These are phyloP conservation scores for Cutaneotrichosporon cavernicola DNA, from an alignment of 1,284 basidiomycete species.

Conservation along the genomic window DNA sequence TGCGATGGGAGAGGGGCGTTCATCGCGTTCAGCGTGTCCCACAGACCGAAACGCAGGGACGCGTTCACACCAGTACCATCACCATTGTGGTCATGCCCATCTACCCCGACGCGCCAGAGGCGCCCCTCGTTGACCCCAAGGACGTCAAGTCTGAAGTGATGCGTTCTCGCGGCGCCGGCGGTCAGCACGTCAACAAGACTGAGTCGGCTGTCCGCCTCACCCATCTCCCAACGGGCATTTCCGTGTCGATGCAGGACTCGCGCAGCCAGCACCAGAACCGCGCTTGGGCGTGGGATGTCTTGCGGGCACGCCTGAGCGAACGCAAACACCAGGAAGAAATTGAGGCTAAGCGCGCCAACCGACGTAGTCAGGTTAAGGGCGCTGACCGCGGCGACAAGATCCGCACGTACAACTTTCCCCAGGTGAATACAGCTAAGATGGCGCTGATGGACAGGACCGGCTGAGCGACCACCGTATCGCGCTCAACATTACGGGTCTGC, in stretches of 20 bases:
- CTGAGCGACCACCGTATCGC: conserved; percentile 89
- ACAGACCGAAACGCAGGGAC: conserved; percentile 77
- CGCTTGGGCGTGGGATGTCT: conserved; percentile 80
- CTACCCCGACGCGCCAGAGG: conserved; percentile 49
- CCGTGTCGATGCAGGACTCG: conserved; percentile 98
- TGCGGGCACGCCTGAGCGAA: conserved; percentile 78
- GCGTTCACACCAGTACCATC: conserved; percentile 91
- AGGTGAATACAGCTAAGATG: conserved; percentile 56
- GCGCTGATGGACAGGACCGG: conserved; percentile 62
- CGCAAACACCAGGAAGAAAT: conserved; percentile 69
- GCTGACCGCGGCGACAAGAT: conserved; percentile 88
- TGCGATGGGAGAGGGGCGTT: conserved; percentile 91
- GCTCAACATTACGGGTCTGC: conserved; percentile 70
- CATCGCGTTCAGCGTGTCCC: conserved; percentile 95
- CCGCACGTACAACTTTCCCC: conserved; percentile 87
- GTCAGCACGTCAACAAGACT: conserved; percentile 98
- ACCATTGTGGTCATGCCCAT: conserved; percentile 67
- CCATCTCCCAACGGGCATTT: conserved; percentile 88
- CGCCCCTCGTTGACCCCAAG: conserved; percentile 69
- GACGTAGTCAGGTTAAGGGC: conserved; percentile 71
- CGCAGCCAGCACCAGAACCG: conserved; percentile 93
- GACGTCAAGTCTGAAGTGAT: conserved; percentile 91
- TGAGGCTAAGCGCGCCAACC: conserved; percentile 65
- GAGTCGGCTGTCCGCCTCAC: conserved; percentile 97
- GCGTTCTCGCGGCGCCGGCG: conserved; percentile 91